These are phyloP conservation scores for Tulasnella sp. DNA, from an alignment of 768 basidiomycete species.

Conservation along the genomic window DNA sequence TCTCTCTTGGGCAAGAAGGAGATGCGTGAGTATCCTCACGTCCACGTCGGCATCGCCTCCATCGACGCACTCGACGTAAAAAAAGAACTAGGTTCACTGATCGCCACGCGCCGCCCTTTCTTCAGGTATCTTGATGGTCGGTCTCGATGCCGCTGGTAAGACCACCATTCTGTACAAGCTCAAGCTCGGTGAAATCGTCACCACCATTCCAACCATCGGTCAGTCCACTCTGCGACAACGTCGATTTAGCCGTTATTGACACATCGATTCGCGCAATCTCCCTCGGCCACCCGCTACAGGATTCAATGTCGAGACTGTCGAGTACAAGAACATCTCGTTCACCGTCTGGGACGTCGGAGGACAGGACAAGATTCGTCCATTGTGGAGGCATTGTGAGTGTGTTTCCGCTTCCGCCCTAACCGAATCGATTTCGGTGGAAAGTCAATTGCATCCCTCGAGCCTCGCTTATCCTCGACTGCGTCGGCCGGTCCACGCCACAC, in stretches of 20 bases:
- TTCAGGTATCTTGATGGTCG: conserved; percentile 98
- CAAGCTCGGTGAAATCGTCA: conserved; percentile 99
- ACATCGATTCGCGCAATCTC: not conserved
- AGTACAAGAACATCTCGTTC: conserved; percentile 99
- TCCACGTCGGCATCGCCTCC: not conserved
- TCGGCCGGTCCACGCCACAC: not conserved
- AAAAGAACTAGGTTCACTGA: not conserved
- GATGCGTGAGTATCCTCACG: conserved; percentile 69
- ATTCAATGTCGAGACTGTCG: conserved; percentile 99
- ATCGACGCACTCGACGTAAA: no score
- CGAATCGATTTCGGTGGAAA: not conserved
- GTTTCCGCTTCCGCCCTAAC: not conserved
- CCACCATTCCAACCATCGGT: conserved; percentile 99
- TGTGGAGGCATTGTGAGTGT: conserved; percentile 98
- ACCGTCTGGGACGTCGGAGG: conserved; percentile 99
- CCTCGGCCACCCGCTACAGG: conserved; percentile 36
- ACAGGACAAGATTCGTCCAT: conserved; percentile 98
- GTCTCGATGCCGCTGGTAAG: conserved; percentile 98
- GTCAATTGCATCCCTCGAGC: not conserved
- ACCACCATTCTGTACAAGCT: conserved; percentile 98
- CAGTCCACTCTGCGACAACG: conserved; percentile 26
- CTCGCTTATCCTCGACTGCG: not conserved
- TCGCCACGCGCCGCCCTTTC: conserved; percentile 17
- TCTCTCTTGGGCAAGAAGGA: conserved; percentile 97
- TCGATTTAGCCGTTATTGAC: conserved; percentile 15